Evolutionary conservation across 2,329 filamentous ascomycete genomes (phyloP), one percentile per base, ranked within the genome.

Genomic region (Pseudopithomyces chartarum): DNA sequence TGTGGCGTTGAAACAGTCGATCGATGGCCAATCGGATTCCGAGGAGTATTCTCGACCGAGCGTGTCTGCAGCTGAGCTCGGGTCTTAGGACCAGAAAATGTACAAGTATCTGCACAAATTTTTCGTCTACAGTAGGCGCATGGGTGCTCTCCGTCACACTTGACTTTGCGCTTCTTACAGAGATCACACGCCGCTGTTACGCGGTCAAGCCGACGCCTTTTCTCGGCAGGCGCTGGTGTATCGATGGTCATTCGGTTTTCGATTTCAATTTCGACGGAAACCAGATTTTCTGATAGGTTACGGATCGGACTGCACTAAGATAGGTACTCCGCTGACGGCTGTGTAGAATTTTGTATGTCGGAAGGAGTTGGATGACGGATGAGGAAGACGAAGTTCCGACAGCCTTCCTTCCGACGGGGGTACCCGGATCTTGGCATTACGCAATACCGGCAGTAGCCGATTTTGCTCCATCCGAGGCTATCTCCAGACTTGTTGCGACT

Each of bases 131-230:
- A 84, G 52, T 83, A 81, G n/a, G 75, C 76, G 57, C 82, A 84
- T 40, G 82, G 82, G 47, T 79, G 73, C 48, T 78, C 73, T 38
- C 82, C 82, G 57, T 84, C 78, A 63, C 82, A 84, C 65, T 83
- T 83, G 57, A 83, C 81, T 54, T 72, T 72, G 19, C 69, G 65
- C 39, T 56, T 64, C 57, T 70, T 70, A 36, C 69, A 72, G 17
- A 72, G 59, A 59, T 72, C 67, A 55, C 69, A 72, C 26, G 69
- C 69, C 40, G 68, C 69, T 4, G 56, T 58, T 13, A 72, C 69
- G 22, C 69, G 63, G 26, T 72, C 67, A 26, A 69, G 22, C 17
- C 67, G 60, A 12, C 68, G 67, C 15, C 66, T 54, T 52, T 70
- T 72, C 36, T 61, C 62, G 17, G 60, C 13, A 36, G 45, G 45